These are phyloP conservation scores for Macrocybe sp. DNA, from an alignment of 1,284 basidiomycete species.

Conservation along the genomic window DNA sequence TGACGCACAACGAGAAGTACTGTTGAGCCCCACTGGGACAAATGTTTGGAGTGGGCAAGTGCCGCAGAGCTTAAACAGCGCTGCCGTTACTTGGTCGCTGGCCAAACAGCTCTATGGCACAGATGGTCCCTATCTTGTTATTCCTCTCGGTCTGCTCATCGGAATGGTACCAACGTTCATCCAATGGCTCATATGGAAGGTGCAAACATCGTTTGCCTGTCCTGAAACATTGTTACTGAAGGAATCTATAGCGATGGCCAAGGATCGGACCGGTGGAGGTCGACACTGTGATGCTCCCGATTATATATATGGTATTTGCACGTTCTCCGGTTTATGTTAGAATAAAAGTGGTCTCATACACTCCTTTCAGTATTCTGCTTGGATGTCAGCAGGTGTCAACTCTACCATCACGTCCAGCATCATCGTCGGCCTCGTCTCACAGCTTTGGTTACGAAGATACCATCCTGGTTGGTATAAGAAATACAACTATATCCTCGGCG, in stretches of 20 bases:
- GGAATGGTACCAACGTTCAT: conserved; percentile 45
- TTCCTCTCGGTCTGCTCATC: conserved; percentile 48
- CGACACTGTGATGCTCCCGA: conserved; percentile 44
- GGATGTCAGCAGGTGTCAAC: conserved; percentile 45
- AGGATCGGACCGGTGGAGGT: conserved; percentile 45
- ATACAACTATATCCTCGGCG: conserved; percentile 67
- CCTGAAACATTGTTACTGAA: neutral
- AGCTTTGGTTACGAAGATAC: conserved; percentile 52
- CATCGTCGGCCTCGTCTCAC: conserved; percentile 51
- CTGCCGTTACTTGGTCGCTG: conserved; percentile 35
- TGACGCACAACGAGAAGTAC: conserved; percentile 43
- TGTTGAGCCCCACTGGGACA: conserved; percentile 47
- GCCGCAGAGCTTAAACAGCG: conserved; percentile 49
- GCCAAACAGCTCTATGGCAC: conserved; percentile 51
- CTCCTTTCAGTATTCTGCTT: conserved; percentile 33
- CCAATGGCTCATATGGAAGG: conserved; percentile 49
- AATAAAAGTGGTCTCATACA: neutral
- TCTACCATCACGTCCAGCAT: conserved; percentile 46
- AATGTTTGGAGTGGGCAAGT: conserved; percentile 57
- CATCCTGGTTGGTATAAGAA: conserved; percentile 57
- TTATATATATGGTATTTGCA: conserved; percentile 43
- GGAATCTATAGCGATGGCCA: conserved; percentile 37
- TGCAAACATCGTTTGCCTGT: conserved; percentile 12
- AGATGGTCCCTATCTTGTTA: conserved; percentile 47
- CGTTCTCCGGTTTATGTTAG: neutral